Conservation (phyloP, 768 basidiomycete genomes). For the Sistotremastrum suecicum region DNA sequence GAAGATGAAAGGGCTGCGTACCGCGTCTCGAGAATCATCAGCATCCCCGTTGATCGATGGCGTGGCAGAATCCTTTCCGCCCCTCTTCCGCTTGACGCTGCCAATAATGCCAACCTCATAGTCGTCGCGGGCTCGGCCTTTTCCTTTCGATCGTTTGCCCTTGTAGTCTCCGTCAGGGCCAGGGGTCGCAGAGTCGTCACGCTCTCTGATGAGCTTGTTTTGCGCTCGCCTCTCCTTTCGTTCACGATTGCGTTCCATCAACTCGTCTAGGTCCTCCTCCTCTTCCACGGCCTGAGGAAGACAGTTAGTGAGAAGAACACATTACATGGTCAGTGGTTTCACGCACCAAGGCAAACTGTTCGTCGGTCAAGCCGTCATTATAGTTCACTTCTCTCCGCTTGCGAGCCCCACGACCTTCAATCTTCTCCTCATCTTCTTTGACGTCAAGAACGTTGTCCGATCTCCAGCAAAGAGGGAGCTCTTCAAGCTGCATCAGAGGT, state of each 20-base stretch:
- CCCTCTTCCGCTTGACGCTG: constrained; percentile 66
- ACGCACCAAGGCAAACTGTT: constrained; percentile 77
- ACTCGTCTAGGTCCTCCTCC: constrained; percentile 65
- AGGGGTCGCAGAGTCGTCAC: constrained; percentile 52
- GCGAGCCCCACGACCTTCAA: constrained; percentile 76
- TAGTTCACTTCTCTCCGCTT: constrained; percentile 78
- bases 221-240: constrained; percentile 49
- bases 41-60: constrained; percentile 63
- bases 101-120: constrained; percentile 16
- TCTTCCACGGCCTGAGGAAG: constrained; percentile 53
- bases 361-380: constrained; percentile 87
- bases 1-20: constrained; percentile 20
- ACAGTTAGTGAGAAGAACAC: constrained; percentile 2
- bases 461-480: constrained; percentile 87
- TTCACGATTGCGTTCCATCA: constrained; percentile 49
- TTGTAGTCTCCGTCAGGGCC: constrained; percentile 48
- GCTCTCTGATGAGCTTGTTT: constrained; percentile 44
- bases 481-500: constrained; percentile 70
- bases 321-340: neutral
- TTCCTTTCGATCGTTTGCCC: constrained; percentile 27
- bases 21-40: constrained; percentile 58
- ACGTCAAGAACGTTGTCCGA: constrained; percentile 73
- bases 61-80: constrained; percentile 60
- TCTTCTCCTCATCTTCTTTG: constrained; percentile 33
- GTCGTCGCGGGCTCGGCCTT: constrained; percentile 41